Percentiles rank a stretch among this genome's conserved stretches.
Evolutionary conservation across 352 stramenopile species (phyloP).

Genomic region (Pythium aristosporum): DNA sequence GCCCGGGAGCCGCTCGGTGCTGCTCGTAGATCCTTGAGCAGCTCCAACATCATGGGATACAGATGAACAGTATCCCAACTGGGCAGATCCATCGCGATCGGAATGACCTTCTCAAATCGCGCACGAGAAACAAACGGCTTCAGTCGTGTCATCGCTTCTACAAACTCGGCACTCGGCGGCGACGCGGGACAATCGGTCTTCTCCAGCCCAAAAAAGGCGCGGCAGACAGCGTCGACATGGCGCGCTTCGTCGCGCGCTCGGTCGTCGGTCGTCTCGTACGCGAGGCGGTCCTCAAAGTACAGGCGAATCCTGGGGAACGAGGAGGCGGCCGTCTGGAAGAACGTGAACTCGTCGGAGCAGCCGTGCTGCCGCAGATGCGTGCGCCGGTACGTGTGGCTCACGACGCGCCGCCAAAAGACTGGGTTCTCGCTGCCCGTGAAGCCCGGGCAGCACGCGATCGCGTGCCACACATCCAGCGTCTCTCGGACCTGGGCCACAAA

Average conservation of each 20-base stretch:
- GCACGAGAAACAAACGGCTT: not conserved
- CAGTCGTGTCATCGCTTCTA: not conserved
- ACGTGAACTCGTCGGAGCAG: slow-evolving; percentile 5
- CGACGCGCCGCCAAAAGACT: slow-evolving; percentile 1
- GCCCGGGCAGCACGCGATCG: slow-evolving; percentile 4
- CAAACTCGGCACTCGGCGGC: not conserved
- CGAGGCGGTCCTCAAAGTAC: slow-evolving; percentile 7
- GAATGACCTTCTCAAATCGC: not conserved
- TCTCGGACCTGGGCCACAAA: slow-evolving; percentile 1
- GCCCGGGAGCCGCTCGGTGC: not conserved
- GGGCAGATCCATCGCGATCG: slow-evolving; percentile 3
- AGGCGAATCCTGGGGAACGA: slow-evolving; percentile 1
- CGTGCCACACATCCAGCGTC: slow-evolving; percentile 5
- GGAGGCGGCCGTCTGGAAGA: not conserved
- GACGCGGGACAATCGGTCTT: not conserved
- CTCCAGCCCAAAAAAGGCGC: not conserved
- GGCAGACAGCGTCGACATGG: not conserved
- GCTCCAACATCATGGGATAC: not conserved
- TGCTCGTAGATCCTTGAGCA: not conserved
- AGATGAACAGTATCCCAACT: slow-evolving; percentile 1
- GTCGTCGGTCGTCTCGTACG: not conserved
- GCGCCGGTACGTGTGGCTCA: slow-evolving; percentile 3
- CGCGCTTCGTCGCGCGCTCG: not conserved
- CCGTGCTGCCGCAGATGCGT: slow-evolving; percentile 4
- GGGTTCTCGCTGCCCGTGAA: slow-evolving; percentile 7